Evolutionary conservation across 1,139 yeast species (phyloP).

Genomic region (Scheffersomyces segobiensis): DNA sequence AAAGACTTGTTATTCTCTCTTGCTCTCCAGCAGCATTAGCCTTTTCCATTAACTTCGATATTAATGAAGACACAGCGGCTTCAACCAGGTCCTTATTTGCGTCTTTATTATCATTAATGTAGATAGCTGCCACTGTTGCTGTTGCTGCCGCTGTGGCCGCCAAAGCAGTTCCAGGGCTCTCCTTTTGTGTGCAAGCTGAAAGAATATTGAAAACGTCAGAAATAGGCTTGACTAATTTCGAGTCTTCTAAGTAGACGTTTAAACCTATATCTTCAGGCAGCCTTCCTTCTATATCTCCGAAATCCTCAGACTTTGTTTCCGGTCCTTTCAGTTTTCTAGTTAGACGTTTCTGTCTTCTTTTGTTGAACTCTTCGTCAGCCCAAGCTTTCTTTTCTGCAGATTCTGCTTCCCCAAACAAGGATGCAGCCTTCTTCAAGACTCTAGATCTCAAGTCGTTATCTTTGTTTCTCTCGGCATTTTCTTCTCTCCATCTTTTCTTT

Average conservation of each 20-base stretch:
- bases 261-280: slow-evolving; percentile 4
- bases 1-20: slow-evolving; percentile 32
- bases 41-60: slow-evolving; percentile 30
- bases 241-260: slow-evolving; percentile 17
- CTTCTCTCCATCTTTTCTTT: slow-evolving; percentile 89
- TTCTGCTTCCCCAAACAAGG: slow-evolving; percentile 62
- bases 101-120: slow-evolving; percentile 17
- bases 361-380: slow-evolving; percentile 73
- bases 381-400: slow-evolving; percentile 61
- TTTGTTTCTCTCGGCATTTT: slow-evolving; percentile 76
- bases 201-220: slow-evolving; percentile 40
- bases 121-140: slow-evolving; percentile 38
- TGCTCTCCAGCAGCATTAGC: slow-evolving; percentile 24
- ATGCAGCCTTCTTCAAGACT: slow-evolving; percentile 69
- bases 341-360: slow-evolving; percentile 61
- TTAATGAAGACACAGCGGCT: slow-evolving; percentile 24
- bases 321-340: slow-evolving; percentile 24
- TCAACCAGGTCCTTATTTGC: slow-evolving; percentile 18
- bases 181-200: slow-evolving; percentile 33
- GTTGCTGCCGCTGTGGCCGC: slow-evolving; percentile 42
- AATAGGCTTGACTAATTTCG: slow-evolving; percentile 24
- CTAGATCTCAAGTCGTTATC: slow-evolving; percentile 84
- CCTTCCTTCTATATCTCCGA: neutral
- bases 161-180: slow-evolving; percentile 38
- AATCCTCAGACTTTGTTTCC: neutral